phyloP scores from a whole-genome alignment of 352 stramenopile species.

The Globisporangium cylindrosporum region DNA sequence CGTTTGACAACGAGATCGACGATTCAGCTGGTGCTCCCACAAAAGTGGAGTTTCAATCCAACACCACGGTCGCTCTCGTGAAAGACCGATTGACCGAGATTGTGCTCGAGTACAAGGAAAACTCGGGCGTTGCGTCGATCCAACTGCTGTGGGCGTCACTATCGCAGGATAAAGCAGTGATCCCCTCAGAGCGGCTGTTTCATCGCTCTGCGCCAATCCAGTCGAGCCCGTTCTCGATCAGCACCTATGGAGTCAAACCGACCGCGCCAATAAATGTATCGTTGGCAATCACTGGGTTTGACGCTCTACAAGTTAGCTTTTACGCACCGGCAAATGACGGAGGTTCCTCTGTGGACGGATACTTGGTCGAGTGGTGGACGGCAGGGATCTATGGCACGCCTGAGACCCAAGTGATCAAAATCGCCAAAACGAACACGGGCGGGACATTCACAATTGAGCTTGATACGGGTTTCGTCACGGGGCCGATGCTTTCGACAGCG shows the following conservation, averaged over 20 bases:
- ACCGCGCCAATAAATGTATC: conserved; percentile 36
- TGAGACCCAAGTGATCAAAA: conserved; percentile 85
- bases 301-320: conserved; percentile 86
- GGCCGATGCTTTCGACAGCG: conserved; percentile 45
- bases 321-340: conserved; percentile 78
- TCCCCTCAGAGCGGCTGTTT: conserved; percentile 88
- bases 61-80: conserved; percentile 51
- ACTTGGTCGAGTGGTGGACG: conserved; percentile 88
- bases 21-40: not conserved
- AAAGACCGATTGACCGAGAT: conserved; percentile 83
- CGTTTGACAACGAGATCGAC: conserved; percentile 48
- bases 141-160: conserved; percentile 87
- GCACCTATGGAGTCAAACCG: conserved; percentile 52
- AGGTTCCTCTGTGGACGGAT: conserved; percentile 78
- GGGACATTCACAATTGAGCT: conserved; percentile 84
- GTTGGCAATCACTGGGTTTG: conserved; percentile 42
- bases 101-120: conserved; percentile 93
- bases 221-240: conserved; percentile 62
- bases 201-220: conserved; percentile 59
- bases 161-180: conserved; percentile 84
- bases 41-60: conserved; percentile 27
- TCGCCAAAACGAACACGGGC: conserved; percentile 66
- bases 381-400: conserved; percentile 40
- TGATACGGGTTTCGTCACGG: conserved; percentile 39
- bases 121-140: conserved; percentile 80